These are phyloP conservation scores for Capsicum pubescens DNA, from an alignment of 257 asterid species.

Conservation along the genomic window DNA sequence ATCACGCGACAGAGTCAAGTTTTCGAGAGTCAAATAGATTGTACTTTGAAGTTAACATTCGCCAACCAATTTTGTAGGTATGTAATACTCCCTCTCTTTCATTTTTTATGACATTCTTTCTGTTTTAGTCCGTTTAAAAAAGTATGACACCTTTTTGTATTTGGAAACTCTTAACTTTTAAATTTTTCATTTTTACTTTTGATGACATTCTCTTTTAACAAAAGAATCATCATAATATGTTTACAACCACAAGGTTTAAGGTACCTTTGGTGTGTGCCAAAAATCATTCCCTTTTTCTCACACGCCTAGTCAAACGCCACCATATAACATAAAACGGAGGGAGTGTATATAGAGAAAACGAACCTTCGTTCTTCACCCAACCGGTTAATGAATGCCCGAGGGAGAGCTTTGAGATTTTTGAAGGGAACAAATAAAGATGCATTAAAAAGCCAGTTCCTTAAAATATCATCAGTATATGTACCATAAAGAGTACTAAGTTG, in stretches of 20 bases:
- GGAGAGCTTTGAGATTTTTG: background rate
- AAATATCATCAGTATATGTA: background rate
- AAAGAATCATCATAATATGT: background rate
- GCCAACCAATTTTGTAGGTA: too few species aligned
- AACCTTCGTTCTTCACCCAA: background rate
- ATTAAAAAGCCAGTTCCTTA: constrained; percentile 17
- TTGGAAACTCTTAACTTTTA: background rate
- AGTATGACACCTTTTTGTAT: background rate
- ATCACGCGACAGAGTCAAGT: too few species aligned
- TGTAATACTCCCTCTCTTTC: background rate
- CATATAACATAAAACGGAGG: background rate
- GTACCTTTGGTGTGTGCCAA: background rate
- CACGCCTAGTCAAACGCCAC: background rate
- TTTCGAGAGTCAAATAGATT: too few species aligned
- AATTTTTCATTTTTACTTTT: background rate
- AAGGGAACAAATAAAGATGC: constrained; percentile 4
- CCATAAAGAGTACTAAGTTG: too few species aligned
- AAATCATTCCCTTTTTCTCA: background rate
- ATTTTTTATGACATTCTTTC: background rate
- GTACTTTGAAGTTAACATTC: too few species aligned
- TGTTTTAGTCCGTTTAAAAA: background rate
- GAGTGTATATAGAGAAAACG: background rate
- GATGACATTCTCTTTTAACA: background rate
- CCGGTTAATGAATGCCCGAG: background rate
- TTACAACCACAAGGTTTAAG: background rate